Conservation (phyloP, 1,284 basidiomycete genomes). For the Ustilago sp. region DNA sequence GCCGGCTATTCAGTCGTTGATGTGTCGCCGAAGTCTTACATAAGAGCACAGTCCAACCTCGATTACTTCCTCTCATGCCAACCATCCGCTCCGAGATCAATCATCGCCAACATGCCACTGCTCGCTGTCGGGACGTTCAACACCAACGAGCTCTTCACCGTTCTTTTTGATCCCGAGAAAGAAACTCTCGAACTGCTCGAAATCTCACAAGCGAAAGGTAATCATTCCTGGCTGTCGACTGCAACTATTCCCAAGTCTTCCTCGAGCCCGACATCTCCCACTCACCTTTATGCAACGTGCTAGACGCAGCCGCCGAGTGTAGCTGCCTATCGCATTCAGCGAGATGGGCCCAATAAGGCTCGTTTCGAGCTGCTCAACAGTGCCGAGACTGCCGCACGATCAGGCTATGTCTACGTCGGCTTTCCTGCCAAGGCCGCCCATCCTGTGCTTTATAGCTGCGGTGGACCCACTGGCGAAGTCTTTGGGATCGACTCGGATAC, state of each 20-base stretch:
- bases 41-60: neutral
- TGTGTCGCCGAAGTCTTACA: conserved; percentile 21
- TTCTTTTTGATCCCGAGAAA: conserved; percentile 37
- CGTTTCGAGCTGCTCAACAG: conserved; percentile 48
- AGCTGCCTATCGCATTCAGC: conserved; percentile 45
- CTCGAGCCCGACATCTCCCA: neutral
- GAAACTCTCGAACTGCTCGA: conserved; percentile 37
- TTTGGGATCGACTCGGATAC: conserved; percentile 62
- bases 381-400: conserved; percentile 47
- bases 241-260: conserved; percentile 19
- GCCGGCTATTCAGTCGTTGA: conserved; percentile 19
- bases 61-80: neutral
- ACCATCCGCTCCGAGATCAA: neutral
- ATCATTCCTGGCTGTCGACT: conserved; percentile 56
- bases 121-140: conserved; percentile 55
- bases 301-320: conserved; percentile 56
- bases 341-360: conserved; percentile 6
- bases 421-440: conserved; percentile 25
- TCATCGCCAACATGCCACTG: conserved; percentile 19
- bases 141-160: conserved; percentile 51
- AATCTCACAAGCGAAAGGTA: conserved; percentile 43
- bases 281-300: conserved; percentile 51
- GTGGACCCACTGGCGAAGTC: conserved; percentile 70
- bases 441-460: conserved; percentile 70
- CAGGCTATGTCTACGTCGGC: conserved; percentile 53